Base-by-base conservation (phyloP, 1,284 basidiomycete genomes). In the Naganishia cerealis region DNA sequence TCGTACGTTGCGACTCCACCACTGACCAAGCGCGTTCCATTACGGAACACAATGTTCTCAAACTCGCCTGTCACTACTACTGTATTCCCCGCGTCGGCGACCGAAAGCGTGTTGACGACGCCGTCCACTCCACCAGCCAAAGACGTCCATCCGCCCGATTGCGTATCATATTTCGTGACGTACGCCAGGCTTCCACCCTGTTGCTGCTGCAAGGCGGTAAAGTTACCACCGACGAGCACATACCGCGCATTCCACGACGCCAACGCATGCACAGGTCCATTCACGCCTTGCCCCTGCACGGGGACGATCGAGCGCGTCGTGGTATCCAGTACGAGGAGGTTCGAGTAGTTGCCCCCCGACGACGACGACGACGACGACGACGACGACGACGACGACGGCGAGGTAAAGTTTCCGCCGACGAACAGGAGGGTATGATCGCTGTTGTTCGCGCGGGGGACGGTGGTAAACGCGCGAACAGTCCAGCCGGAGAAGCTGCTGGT, bases 351-450 rank as follows among this genome's bases (percentile, higher is more conserved):
- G 67, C 73, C 85, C 0, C n/a, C n/a, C n/a, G n/a, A n/a, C n/a
- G n/a, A n/a, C n/a, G n/a, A n/a, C n/a, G n/a, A n/a, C n/a, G n/a
- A n/a, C n/a, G n/a, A n/a, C n/a, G n/a, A n/a, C n/a, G n/a, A n/a
- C n/a, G n/a, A n/a, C n/a, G n/a, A n/a, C n/a, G n/a, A n/a, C n/a
- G n/a, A n/a, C n/a, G n/a, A n/a, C n/a, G 85, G 80, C 18, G 90
- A 77, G 0, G 83, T 83, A 79, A 97, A 94, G 67, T 84, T 83
- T 16, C 95, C 94, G 42, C 87, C 93, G 52, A 94, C 79, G 79
- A 90, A 91, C 50, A 91, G 81, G 15, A 79, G 76, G n/a, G n/a
- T n/a, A n/a, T n/a, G n/a, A n/a, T n/a, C n/a, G 29, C 87, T 87
- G 6, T 87, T 87, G 5, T 52, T 26, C 5, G 8, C 8, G 8